phyloP scores from a whole-genome alignment of 257 asterid species.

The Sherardia arvensis region DNA sequence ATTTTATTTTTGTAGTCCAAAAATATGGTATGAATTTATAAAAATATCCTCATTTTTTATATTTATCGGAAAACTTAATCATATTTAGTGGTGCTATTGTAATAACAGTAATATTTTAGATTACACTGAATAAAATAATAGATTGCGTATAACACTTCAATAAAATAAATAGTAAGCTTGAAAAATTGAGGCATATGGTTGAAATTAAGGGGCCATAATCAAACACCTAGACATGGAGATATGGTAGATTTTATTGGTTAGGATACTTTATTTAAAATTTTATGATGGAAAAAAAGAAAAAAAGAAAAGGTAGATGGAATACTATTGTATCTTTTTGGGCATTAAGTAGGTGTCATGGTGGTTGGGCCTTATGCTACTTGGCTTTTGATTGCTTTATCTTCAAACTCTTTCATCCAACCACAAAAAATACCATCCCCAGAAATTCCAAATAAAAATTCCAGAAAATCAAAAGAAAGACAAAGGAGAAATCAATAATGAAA shows the following conservation, averaged over 20 bases:
- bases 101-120: too few relatives aligned
- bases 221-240: not conserved
- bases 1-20: too few relatives aligned
- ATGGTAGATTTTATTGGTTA: constrained; percentile 3
- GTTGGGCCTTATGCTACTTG: constrained; percentile 55
- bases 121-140: too few relatives aligned
- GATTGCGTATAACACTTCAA: too few relatives aligned
- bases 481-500: constrained; percentile 58
- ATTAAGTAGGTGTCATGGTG: constrained; percentile 66
- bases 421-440: constrained; percentile 25
- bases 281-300: not conserved
- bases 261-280: constrained; percentile 11
- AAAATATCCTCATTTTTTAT: too few relatives aligned
- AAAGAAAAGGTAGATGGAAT: constrained; percentile 19
- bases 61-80: too few relatives aligned
- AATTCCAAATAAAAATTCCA: constrained; percentile 3
- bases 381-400: constrained; percentile 70
- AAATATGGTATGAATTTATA: too few relatives aligned
- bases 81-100: too few relatives aligned
- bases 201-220: constrained; percentile 1
- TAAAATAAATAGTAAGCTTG: not conserved
- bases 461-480: constrained; percentile 26
- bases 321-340: constrained; percentile 29
- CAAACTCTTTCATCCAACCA: constrained; percentile 68
- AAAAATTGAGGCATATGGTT: not conserved